A percentile compares a stretch with the other conserved stretches of the same genome.
Evolutionary conservation across 768 basidiomycete genomes (phyloP).

Genomic region (Krasilnikovozyma curviuscula): DNA sequence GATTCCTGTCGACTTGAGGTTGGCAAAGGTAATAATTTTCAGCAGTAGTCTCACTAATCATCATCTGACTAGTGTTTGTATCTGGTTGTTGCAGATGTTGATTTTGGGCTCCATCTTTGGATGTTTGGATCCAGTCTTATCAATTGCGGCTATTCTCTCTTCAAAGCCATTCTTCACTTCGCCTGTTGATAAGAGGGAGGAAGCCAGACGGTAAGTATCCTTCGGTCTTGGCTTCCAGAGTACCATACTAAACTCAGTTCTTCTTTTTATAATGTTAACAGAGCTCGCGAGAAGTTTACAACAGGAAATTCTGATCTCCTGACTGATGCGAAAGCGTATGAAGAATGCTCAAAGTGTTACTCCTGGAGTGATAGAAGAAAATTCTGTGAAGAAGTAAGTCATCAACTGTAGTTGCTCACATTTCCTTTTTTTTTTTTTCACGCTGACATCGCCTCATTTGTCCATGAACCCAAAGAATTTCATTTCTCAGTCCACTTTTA

Average conservation of each 20-base stretch:
- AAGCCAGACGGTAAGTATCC: slow-evolving; percentile 42
- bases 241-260: neutral
- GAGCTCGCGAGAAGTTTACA: slow-evolving; percentile 52
- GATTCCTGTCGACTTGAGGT: slow-evolving; percentile 50
- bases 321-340: slow-evolving; percentile 59
- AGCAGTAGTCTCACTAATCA: no score
- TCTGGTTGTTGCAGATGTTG: no score
- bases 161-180: slow-evolving; percentile 69
- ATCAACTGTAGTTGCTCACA: slow-evolving; percentile 31
- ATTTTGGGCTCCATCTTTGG: slow-evolving; percentile 64
- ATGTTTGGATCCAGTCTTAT: slow-evolving; percentile 57
- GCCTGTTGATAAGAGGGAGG: slow-evolving; percentile 67
- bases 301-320: slow-evolving; percentile 62
- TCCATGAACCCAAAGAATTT: slow-evolving; percentile 48
- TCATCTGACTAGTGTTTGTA: slow-evolving; percentile 2
- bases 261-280: slow-evolving; percentile 21
- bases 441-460: neutral
- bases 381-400: slow-evolving; percentile 51
- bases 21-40: slow-evolving; percentile 39
- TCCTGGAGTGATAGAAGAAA: slow-evolving; percentile 35
- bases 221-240: neutral
- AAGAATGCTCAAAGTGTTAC: slow-evolving; percentile 36
- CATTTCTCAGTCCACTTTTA: slow-evolving; percentile 50
- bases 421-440: neutral
- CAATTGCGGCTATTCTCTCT: slow-evolving; percentile 62